Percentiles rank a stretch among this genome's conserved stretches.
Evolutionary conservation across 768 basidiomycete species (phyloP).

Genomic region (Tricholomella constricta): DNA sequence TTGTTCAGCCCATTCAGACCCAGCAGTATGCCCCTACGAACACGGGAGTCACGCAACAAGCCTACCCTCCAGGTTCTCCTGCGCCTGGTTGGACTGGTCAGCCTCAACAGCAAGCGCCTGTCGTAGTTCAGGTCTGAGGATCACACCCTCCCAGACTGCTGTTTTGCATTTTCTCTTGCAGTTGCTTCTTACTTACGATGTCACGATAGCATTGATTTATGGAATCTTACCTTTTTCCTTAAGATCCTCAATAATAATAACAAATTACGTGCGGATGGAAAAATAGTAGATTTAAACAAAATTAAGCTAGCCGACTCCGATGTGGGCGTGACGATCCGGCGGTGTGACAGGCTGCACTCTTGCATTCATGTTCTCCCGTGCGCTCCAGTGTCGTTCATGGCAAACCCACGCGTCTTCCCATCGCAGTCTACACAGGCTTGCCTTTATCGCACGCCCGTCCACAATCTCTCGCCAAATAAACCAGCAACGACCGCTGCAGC

Average conservation of each 20-base stretch:
- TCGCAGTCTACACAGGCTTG: neutral
- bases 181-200: too few species aligned
- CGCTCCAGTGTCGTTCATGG: conserved; percentile 15
- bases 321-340: too few species aligned
- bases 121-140: neutral
- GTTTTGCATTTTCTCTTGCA: neutral
- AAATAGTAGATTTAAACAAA: too few species aligned
- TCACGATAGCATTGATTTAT: neutral
- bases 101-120: conserved; percentile 8
- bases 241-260: too few species aligned
- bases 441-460: neutral
- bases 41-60: conserved; percentile 2
- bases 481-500: neutral
- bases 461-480: neutral
- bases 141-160: too few species aligned
- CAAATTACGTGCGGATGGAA: too few species aligned
- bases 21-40: conserved; percentile 9
- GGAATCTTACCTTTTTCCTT: neutral
- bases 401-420: neutral
- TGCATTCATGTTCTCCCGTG: conserved; percentile 15
- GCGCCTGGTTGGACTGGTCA: conserved; percentile 16
- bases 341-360: conserved; percentile 11
- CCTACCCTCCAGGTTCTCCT: conserved; percentile 11
- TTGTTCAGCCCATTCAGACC: neutral
- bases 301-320: too few species aligned